phyloP scores from a whole-genome alignment of 805 yeast genomes.

The Saturnispora silvae region DNA sequence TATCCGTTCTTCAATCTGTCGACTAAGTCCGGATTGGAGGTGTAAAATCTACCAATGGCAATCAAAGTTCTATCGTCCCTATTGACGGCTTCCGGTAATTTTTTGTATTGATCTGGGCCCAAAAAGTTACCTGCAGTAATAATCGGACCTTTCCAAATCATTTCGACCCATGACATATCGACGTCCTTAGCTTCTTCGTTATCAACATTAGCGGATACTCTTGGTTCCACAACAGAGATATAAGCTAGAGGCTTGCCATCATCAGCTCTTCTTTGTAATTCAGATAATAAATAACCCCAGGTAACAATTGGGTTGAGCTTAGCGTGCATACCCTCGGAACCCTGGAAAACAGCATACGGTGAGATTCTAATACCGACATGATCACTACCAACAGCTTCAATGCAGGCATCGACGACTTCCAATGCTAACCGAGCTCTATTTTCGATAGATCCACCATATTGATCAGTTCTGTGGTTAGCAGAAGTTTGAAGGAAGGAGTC shows the following conservation, averaged over 20 bases:
- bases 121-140: conserved; percentile 18
- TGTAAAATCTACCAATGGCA: conserved; percentile 30
- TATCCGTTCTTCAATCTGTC: conserved; percentile 28
- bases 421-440: conserved; percentile 32
- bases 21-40: conserved; percentile 36
- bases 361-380: conserved; percentile 39
- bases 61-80: conserved; percentile 35
- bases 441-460: conserved; percentile 35
- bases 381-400: conserved; percentile 42
- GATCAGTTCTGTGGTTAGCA: conserved; percentile 31
- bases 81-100: conserved; percentile 14
- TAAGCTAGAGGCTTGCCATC: conserved; percentile 17
- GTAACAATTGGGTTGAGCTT: conserved; percentile 27
- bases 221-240: conserved; percentile 42
- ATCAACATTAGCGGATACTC: conserved; percentile 47
- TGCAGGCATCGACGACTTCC: conserved; percentile 41
- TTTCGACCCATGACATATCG: conserved; percentile 14
- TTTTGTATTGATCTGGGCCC: conserved; percentile 21
- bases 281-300: conserved; percentile 29
- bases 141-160: conserved; percentile 28
- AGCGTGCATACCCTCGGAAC: conserved; percentile 27
- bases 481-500: conserved; percentile 30
- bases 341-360: conserved; percentile 35
- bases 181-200: conserved; percentile 5
- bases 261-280: conserved; percentile 27